Base-by-base conservation (phyloP, 192 early-diverging fungal genomes). In the Gryganskiella cystojenkinii region DNA sequence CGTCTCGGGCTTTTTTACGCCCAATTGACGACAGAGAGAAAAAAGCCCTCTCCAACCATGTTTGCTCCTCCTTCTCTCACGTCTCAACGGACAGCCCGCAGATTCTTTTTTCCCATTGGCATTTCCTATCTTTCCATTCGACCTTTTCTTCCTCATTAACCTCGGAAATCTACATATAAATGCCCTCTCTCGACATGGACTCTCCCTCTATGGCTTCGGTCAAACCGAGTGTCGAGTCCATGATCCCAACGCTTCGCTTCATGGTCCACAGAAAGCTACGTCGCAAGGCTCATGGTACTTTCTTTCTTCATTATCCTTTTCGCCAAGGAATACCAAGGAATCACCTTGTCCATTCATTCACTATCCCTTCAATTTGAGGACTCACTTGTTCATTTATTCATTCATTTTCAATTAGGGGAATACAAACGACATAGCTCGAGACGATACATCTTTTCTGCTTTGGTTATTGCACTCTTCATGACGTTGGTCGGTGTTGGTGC, bases 201-300 rank as follows among this genome's bases (percentile, higher is more conserved):
- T 9, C 24, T 25, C 7, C 49, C 11, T n/a, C 49, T 50, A 8
- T 8, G n/a, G 20, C 11, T 22, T 7, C 17, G 49, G 15, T n/a
- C 14, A 11, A 45, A n/a, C 60, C 45, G 14, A 19, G 25, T 11
- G 65, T 75, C 24, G 64, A 61, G 51, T 49, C 71, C 8, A 22
- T 75, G 31, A 66, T 75, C 15, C 64, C 64, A 13, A 78, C 74
- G 3, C 62, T 69, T 6, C 66, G 74, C n/a, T 69, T 64, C 61
- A 78, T 78, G 74, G 55, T 78, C 25, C 74, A 78, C 25, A 37
- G 74, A 11, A 78, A 78, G 40, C 30, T 78, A 8, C 45, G 66
- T 17, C 56, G 73, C 8, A 78, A 67, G 33, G 73, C 73, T 5
- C 74, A 78, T 60, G 74, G 74, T 63, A 78, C 45, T 0, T 40